phyloP scores from a whole-genome alignment of 208 protist species.

The Polymyxa betae region DNA sequence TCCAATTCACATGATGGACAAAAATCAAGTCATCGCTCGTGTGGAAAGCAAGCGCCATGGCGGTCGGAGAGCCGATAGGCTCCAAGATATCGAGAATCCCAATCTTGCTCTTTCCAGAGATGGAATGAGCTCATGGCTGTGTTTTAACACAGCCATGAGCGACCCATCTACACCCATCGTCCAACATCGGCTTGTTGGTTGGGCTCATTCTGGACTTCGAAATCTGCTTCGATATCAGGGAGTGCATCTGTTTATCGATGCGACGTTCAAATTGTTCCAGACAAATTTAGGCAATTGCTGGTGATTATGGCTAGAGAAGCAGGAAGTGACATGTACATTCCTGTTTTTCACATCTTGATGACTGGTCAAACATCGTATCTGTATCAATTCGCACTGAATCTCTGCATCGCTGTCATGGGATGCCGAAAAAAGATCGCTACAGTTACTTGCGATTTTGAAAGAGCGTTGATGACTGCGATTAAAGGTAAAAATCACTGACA shows the following conservation, averaged over 20 bases:
- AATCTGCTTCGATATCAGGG: neutral
- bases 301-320: no score
- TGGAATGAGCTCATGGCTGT: neutral
- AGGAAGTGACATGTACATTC: no score
- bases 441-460: neutral
- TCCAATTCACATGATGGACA: no score
- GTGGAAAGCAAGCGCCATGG: no score
- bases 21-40: no score
- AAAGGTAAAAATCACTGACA: neutral
- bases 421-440: neutral
- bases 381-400: no score
- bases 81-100: neutral
- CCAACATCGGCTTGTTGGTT: neutral
- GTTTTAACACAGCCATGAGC: neutral
- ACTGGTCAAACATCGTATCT: no score
- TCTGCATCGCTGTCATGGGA: no score
- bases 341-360: no score
- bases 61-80: no score
- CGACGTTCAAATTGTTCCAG: no score
- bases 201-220: neutral
- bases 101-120: neutral
- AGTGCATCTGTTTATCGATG: neutral
- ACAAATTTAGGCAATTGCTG: no score
- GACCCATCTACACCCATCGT: neutral
- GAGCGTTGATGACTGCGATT: neutral